Base-by-base conservation (phyloP, 176 grass and related monocot species). In the Oryza rufipogon region DNA sequence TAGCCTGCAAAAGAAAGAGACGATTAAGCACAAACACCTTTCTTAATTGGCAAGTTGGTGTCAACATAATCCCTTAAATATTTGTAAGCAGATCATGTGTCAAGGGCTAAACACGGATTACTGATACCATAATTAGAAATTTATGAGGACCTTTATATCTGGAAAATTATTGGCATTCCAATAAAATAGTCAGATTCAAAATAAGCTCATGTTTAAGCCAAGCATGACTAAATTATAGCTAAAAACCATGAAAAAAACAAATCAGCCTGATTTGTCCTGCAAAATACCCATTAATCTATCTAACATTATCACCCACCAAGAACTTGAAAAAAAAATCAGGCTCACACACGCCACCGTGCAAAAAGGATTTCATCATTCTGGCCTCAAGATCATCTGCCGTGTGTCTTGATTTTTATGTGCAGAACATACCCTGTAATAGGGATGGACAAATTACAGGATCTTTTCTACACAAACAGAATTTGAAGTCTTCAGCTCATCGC, bases 1-100 rank as follows among this genome's bases (percentile, higher is more conserved):
- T 99, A 60, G 96, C 96, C 96, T 99, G 87, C 69, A 87, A 16
- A 76, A 67, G 26, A 73, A 47, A 46, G 25, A 84, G 73, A 52
- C 7, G 34, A 81, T 34, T 60, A 66, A 72, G 61, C 19, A 75
- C 3, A 76, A 6, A 44, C 10, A 67, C n/a, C 46, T 67, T 2
- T 73, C 41, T 26, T 58, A 20, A 63, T 4, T 63, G 20, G 58
- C 8, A 63, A 23, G 20, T 63, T 63, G 58, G n/a, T 11, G 22
- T 23, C n/a, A 22, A 23, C 3, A 72, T 17, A 65, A 22, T 64
- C 49, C 19, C 0, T 30, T 76, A 6, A 71, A 63, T 11, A 52
- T 52, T 52, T 52, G 49, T 6, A 6, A 52, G 13, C 49, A 52
- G 15, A 52, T 52, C 49, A 52, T 52, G 49, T 52, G 49, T 52